Evolutionary conservation across 2,329 filamentous ascomycete genomes (phyloP).

Genomic region (Ascomycota sp.): DNA sequence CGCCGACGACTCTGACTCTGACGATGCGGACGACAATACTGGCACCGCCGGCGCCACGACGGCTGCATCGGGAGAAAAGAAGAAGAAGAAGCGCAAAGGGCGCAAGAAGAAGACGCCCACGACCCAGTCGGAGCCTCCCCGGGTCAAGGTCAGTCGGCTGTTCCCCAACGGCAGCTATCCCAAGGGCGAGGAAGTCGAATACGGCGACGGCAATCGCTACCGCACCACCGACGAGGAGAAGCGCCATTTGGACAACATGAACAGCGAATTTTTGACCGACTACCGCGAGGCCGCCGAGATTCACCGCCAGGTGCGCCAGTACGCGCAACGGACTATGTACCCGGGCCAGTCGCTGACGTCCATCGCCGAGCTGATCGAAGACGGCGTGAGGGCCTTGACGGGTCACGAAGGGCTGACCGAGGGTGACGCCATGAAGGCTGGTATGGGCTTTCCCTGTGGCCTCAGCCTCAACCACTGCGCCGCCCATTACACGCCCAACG

Average conservation of each 20-base stretch:
- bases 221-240: slow-evolving; percentile 71
- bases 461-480: slow-evolving; percentile 70
- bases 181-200: slow-evolving; percentile 58
- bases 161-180: slow-evolving; percentile 57
- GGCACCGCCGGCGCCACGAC: slow-evolving; percentile 10
- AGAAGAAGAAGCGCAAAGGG: slow-evolving; percentile 60
- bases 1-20: slow-evolving; percentile 28
- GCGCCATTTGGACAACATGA: slow-evolving; percentile 61
- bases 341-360: slow-evolving; percentile 63
- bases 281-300: slow-evolving; percentile 74
- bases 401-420: slow-evolving; percentile 59
- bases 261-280: slow-evolving; percentile 59
- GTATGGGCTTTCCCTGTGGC: slow-evolving; percentile 75
- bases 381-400: slow-evolving; percentile 55
- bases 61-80: slow-evolving; percentile 16
- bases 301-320: slow-evolving; percentile 73
- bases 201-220: slow-evolving; percentile 54
- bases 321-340: slow-evolving; percentile 61
- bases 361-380: slow-evolving; percentile 75
- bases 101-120: slow-evolving; percentile 64
- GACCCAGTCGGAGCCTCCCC: slow-evolving; percentile 53
- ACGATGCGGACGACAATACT: slow-evolving; percentile 23
- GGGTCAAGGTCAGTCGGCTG: slow-evolving; percentile 48
- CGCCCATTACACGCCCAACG: slow-evolving; percentile 74
- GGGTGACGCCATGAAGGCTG: slow-evolving; percentile 57